phyloP scores from a whole-genome alignment of 371 early-diverging fungal genomes.

The Dinochytrium kinnereticum region DNA sequence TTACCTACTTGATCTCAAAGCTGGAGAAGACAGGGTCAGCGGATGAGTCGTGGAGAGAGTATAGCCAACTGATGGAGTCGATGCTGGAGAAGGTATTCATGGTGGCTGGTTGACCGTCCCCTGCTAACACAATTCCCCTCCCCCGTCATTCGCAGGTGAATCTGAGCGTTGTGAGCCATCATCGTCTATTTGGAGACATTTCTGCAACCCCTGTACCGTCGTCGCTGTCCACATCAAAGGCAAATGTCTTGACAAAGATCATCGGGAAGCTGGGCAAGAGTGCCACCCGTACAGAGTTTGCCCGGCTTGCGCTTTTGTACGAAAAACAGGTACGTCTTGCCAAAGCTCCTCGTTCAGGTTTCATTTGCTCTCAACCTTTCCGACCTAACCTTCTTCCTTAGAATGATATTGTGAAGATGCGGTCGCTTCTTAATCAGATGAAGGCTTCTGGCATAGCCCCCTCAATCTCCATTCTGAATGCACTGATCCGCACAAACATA shows the following conservation, averaged over 20 bases:
- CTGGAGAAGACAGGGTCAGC: constrained; percentile 1
- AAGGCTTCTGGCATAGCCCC: neutral
- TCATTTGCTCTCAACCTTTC: too few species aligned
- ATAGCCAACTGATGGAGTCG: constrained; percentile 6
- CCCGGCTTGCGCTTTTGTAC: neutral
- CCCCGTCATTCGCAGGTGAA: too few species aligned
- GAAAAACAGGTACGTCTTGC: constrained; percentile 1
- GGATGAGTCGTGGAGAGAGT: constrained; percentile 8
- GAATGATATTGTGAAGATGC: neutral
- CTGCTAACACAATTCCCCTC: too few species aligned
- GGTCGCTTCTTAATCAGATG: neutral
- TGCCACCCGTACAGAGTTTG: neutral
- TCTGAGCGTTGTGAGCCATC: neutral
- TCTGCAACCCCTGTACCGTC: neutral
- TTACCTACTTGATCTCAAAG: too few species aligned
- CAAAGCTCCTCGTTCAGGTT: too few species aligned
- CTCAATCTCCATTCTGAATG: neutral
- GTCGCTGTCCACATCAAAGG: neutral
- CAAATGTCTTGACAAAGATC: neutral
- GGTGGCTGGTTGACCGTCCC: too few species aligned
- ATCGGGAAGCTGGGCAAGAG: neutral
- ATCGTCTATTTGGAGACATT: constrained; percentile 7
- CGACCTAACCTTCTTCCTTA: neutral
- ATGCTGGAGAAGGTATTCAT: constrained; percentile 8
- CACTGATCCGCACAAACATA: neutral